Percentiles rank a stretch among this genome's conserved stretches.
These are phyloP conservation scores for Colletotrichum salicis DNA, from an alignment of 2,329 filamentous ascomycete genomes.

Conservation along the genomic window DNA sequence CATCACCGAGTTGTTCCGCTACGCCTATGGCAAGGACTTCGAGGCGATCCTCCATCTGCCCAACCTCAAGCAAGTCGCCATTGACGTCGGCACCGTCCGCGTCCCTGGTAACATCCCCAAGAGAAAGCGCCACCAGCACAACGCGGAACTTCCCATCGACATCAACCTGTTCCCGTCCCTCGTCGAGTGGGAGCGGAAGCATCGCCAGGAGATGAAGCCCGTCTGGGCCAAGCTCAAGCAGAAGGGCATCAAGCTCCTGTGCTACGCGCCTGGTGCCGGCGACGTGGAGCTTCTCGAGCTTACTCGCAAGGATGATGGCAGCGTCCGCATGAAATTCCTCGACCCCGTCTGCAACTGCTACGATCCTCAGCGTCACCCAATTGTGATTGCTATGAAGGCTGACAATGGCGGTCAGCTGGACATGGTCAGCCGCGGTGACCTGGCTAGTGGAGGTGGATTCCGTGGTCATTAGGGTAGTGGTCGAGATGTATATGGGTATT, in stretches of 20 bases:
- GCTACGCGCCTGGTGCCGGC: background rate
- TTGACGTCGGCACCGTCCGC: background rate
- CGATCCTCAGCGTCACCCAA: background rate
- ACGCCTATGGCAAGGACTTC: background rate
- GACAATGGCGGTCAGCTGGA: background rate
- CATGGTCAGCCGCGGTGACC: background rate
- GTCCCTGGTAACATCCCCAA: background rate
- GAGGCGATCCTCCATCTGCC: background rate
- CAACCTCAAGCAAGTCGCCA: background rate
- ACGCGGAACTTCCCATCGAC: background rate
- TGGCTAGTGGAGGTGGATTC: background rate
- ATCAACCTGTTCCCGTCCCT: background rate
- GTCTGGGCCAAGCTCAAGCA: background rate
- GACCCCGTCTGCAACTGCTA: conserved; percentile 4
- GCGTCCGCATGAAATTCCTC: conserved; percentile 6
- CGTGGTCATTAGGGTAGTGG: background rate
- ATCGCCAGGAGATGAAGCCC: background rate
- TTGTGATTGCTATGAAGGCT: background rate
- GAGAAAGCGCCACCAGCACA: background rate
- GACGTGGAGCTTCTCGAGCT: conserved; percentile 8
- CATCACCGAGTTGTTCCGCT: background rate
- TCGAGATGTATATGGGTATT: background rate
- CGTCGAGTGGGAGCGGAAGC: background rate
- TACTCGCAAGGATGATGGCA: background rate
- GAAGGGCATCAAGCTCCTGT: background rate